Evolutionary conservation across 1,284 basidiomycete genomes (phyloP).

Genomic region (Tilletia caries): DNA sequence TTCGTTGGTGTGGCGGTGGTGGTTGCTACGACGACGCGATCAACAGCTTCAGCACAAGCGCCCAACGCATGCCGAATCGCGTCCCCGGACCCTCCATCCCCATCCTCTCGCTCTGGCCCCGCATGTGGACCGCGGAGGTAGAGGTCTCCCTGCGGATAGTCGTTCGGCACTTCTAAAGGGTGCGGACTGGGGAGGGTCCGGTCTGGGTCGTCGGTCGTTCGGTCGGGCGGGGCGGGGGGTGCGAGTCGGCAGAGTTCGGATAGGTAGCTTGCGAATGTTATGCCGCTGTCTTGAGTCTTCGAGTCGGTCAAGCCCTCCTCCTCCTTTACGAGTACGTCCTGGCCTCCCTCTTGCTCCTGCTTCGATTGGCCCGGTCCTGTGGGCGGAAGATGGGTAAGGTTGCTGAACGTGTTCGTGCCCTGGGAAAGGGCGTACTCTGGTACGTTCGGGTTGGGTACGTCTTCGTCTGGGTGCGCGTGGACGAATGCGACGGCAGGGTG

Average conservation of each 20-base stretch:
- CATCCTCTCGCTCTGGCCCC: neutral
- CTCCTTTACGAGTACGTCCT: neutral
- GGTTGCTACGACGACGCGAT: conserved; percentile 36
- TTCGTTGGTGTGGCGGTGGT: neutral
- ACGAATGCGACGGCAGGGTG: conserved; percentile 30
- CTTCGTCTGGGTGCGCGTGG: conserved; percentile 17
- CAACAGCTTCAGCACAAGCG: conserved; percentile 45
- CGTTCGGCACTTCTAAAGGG: conserved; percentile 39
- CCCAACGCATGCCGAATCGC: conserved; percentile 48
- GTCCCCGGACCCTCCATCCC: conserved; percentile 40
- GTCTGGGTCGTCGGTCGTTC: neutral
- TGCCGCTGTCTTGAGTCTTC: neutral
- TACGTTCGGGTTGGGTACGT: neutral
- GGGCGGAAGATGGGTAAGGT: no score
- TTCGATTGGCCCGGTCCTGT: no score
- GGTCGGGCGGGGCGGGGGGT: neutral
- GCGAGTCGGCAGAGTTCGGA: conserved; percentile 9
- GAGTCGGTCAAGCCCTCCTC: neutral
- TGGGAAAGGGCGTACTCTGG: conserved; percentile 4
- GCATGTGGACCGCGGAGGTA: conserved; percentile 35
- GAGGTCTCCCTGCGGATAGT: conserved; percentile 46
- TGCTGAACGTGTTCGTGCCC: neutral
- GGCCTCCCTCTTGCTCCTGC: neutral
- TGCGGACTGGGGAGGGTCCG: conserved; percentile 25
- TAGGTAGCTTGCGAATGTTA: conserved; percentile 3